Evolutionary conservation across 2,329 filamentous ascomycete genomes (phyloP).

Genomic region (Penicillium fuscoglaucum): DNA sequence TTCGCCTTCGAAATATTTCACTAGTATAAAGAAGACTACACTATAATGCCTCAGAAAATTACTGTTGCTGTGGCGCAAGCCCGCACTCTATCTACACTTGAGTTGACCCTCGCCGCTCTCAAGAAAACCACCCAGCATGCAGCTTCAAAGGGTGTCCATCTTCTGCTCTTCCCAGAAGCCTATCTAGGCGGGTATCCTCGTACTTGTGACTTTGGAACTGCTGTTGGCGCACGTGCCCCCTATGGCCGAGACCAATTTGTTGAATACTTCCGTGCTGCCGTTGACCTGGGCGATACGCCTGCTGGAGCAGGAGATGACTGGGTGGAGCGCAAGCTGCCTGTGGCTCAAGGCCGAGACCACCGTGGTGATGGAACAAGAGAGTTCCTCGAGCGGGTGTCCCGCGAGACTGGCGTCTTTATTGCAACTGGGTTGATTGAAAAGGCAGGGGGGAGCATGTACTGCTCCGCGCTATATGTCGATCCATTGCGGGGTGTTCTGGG

Average conservation of each 20-base stretch:
- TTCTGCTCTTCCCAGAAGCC: slow-evolving; percentile 88
- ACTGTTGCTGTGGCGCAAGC: slow-evolving; percentile 51
- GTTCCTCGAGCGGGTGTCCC: slow-evolving; percentile 71
- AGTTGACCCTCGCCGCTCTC: slow-evolving; percentile 66
- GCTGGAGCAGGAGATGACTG: slow-evolving; percentile 70
- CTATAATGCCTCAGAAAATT: slow-evolving; percentile 26
- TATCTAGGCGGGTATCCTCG: slow-evolving; percentile 91
- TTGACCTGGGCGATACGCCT: slow-evolving; percentile 80
- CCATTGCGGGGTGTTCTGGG: slow-evolving; percentile 71
- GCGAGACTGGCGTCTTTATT: slow-evolving; percentile 77
- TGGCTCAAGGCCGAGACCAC: slow-evolving; percentile 52
- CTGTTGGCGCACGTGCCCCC: slow-evolving; percentile 67
- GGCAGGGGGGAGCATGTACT: slow-evolving; percentile 80
- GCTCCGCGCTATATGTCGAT: slow-evolving; percentile 77
- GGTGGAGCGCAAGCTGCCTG: slow-evolving; percentile 62
- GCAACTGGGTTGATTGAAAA: slow-evolving; percentile 78
- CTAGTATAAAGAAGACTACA: not conserved
- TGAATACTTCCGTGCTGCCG: slow-evolving; percentile 72
- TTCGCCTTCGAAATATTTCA: not conserved
- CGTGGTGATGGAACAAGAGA: slow-evolving; percentile 78
- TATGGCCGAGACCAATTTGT: slow-evolving; percentile 79
- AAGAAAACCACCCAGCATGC: slow-evolving; percentile 64
- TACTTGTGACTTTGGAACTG: slow-evolving; percentile 72
- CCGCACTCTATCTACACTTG: slow-evolving; percentile 43
- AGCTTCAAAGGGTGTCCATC: slow-evolving; percentile 59